Percentiles rank a stretch among this genome's conserved stretches.
Evolutionary conservation across 352 stramenopile genomes (phyloP).

Genomic region (Phytopythium vexans): DNA sequence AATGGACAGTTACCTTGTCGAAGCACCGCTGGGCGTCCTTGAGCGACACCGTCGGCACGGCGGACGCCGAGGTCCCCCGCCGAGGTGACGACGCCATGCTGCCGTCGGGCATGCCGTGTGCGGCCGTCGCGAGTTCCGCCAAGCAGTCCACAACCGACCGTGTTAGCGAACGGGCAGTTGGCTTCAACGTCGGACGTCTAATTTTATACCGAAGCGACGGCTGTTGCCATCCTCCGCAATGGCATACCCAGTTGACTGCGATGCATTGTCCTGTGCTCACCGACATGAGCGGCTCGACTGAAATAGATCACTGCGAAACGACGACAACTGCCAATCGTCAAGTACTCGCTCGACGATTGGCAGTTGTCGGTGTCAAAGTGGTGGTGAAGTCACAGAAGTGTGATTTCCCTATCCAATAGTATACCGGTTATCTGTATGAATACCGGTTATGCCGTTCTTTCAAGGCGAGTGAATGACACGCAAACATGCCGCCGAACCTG

Average conservation of each 20-base stretch:
- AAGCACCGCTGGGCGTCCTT: conserved; percentile 76
- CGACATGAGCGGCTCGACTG: neutral
- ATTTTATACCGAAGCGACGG: too few species aligned
- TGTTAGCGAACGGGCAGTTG: too few species aligned
- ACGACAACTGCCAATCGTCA: too few species aligned
- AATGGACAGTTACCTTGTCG: conserved; percentile 39
- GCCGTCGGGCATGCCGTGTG: neutral
- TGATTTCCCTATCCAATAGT: too few species aligned
- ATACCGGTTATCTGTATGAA: too few species aligned
- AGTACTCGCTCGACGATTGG: too few species aligned
- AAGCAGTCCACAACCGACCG: neutral
- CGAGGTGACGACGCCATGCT: neutral
- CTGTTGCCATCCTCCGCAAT: too few species aligned
- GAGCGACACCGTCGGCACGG: conserved; percentile 46
- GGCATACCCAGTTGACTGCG: neutral
- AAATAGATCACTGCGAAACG: conserved; percentile 19
- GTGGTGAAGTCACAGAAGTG: too few species aligned
- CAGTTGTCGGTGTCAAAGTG: too few species aligned
- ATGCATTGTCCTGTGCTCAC: neutral
- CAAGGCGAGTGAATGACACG: too few species aligned
- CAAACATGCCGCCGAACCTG: conserved; percentile 25
- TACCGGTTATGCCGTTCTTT: too few species aligned
- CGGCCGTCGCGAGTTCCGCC: neutral
- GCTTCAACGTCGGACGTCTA: too few species aligned
- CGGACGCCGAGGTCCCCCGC: conserved; percentile 13